Conservation (phyloP, 139 green algal genomes). For the Zygnema cylindricum region DNA sequence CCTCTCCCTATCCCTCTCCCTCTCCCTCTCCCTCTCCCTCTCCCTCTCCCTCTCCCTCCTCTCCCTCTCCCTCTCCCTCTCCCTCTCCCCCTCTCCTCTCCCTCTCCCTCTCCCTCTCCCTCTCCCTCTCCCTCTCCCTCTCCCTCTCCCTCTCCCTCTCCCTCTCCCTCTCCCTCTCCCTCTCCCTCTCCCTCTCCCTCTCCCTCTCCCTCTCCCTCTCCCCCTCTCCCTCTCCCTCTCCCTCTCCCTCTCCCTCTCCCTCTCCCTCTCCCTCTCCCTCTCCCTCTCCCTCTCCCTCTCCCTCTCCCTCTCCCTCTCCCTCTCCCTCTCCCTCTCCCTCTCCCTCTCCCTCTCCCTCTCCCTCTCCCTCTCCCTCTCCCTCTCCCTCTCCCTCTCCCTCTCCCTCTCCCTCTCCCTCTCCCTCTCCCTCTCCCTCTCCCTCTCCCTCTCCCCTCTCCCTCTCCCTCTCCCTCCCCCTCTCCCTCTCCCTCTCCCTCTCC, state of each 20-base stretch:
- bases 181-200: neutral
- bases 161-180: neutral
- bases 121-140: neutral
- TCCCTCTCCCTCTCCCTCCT: neutral
- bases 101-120: neutral
- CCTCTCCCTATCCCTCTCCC: too few species aligned
- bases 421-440: neutral
- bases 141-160: neutral
- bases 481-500: neutral
- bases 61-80: neutral
- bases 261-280: neutral
- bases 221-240: neutral
- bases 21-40: neutral
- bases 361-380: neutral
- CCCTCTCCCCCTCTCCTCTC: neutral
- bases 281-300: neutral
- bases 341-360: neutral
- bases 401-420: neutral
- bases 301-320: neutral
- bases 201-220: neutral
- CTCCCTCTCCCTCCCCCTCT: neutral
- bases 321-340: neutral
- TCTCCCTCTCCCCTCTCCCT: neutral
- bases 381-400: neutral
- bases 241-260: neutral